Base-by-base conservation (phyloP, 108 stramenopile species). In the Fragilariopsis cylindrus region DNA sequence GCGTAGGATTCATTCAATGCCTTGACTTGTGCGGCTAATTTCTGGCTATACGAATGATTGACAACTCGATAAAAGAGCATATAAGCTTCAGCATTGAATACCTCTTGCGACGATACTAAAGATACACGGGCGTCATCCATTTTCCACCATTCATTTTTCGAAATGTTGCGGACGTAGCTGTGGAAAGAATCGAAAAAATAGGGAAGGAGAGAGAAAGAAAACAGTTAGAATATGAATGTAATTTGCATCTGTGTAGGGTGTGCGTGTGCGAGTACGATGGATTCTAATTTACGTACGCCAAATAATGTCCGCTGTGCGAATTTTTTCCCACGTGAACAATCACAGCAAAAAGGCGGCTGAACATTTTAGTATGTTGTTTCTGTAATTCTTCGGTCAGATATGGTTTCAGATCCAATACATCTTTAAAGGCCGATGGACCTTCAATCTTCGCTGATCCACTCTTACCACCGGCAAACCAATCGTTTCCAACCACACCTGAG, bases 391-490 rank as follows among this genome's bases (percentile, higher is more conserved):
- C 71, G 19, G 92, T 92, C 48, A 90, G 69, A 69, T 88, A 95
- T 16, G 91, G 91, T 70, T 84, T 82, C 19, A 95, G 81, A 76
- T 92, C 90, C 47, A 95, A 73, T 15, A 95, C 70, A 39, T 73
- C 62, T 5, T 83, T 72, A 71, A 92, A 95, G 44, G 82, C 81
- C 56, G 89, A 82, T 60, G 92, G 94, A 30, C 94, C 94, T 81
- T 95, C 94, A 79, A 95, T 92, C 80, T 95, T 95, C 72, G 92
- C 92, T 18, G 88, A 90, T 60, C 94, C 94, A 3, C 88, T 90
- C 54, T 87, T 85, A 12, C 91, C 94, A 6, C 46, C 74, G 48
- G 78, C 53, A 52, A 72, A 70, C 67, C 67, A 50, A 41, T 68
- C 67, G 11, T 3, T 39, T 15, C 49, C 48, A 18, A 5, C 49